phyloP scores from a whole-genome alignment of 139 green algal genomes.

The Chlamydomonas asymmetrica region DNA sequence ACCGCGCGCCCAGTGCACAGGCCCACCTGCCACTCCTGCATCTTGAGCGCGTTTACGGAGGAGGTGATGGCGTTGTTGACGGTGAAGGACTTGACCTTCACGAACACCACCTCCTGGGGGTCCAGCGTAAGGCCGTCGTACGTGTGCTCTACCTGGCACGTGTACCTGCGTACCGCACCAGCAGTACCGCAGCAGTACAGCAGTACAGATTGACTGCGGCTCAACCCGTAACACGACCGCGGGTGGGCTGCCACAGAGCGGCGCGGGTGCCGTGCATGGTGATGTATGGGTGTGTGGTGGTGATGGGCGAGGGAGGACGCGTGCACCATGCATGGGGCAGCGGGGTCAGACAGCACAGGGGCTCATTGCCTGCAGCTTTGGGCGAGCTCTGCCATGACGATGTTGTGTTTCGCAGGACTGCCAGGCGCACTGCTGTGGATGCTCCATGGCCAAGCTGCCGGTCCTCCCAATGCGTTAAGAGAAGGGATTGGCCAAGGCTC shows the following conservation, averaged over 20 bases:
- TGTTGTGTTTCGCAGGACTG: no score
- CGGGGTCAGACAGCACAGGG: no score
- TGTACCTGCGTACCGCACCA: no score
- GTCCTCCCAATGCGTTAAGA: no score
- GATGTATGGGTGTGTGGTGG: not conserved
- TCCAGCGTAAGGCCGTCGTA: slow-evolving; percentile 72
- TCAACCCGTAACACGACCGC: slow-evolving; percentile 5
- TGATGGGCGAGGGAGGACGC: not conserved
- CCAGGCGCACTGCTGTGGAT: no score
- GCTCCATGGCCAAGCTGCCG: no score
- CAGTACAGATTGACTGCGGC: no score
- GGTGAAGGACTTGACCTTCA: slow-evolving; percentile 74
- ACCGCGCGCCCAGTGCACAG: no score
- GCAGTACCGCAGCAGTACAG: no score
- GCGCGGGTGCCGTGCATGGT: not conserved
- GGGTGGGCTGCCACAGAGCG: slow-evolving; percentile 48
- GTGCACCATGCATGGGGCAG: not conserved
- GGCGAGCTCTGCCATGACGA: no score
- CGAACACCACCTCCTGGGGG: slow-evolving; percentile 78
- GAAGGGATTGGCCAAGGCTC: no score
- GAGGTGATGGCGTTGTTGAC: slow-evolving; percentile 36
- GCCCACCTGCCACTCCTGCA: slow-evolving; percentile 42
- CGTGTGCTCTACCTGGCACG: slow-evolving; percentile 28
- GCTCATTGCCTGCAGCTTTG: no score
- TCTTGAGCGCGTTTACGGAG: slow-evolving; percentile 46